Conservation (phyloP, 352 stramenopile species). For the Pythium chondricola region DNA sequence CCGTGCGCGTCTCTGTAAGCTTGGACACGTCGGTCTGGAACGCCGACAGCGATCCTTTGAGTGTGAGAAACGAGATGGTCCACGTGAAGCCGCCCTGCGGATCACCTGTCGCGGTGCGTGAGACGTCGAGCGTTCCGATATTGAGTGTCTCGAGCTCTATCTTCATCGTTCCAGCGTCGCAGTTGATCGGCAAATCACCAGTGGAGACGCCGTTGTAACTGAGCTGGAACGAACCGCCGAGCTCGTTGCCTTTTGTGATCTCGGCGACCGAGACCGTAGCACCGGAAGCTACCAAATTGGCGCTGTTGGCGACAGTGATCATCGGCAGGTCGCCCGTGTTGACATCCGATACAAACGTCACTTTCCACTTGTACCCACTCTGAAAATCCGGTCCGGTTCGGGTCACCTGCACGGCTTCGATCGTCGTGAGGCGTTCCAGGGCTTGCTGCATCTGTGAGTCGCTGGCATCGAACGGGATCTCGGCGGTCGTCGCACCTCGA, state of each 20-base stretch:
- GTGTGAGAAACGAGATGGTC: conserved; percentile 90
- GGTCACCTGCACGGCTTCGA: conserved; percentile 59
- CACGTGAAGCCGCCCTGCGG: conserved; percentile 89
- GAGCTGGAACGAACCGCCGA: conserved; percentile 63
- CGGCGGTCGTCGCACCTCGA: conserved; percentile 77
- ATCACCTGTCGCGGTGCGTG: conserved; percentile 53
- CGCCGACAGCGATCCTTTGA: conserved; percentile 35
- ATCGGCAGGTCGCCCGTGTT: conserved; percentile 61
- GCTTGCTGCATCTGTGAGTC: conserved; percentile 54
- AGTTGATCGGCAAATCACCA: conserved; percentile 67
- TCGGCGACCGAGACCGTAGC: conserved; percentile 32
- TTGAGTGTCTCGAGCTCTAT: conserved; percentile 41
- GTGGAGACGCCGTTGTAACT: conserved; percentile 48
- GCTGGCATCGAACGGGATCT: conserved; percentile 79
- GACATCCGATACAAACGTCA: conserved; percentile 69
- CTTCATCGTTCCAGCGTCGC: conserved; percentile 67
- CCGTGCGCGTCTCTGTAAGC: conserved; percentile 48
- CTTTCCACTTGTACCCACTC: conserved; percentile 59
- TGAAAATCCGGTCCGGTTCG: conserved; percentile 48
- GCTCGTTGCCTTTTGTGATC: conserved; percentile 47
- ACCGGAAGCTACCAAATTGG: conserved; percentile 28
- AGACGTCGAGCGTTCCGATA: conserved; percentile 55
- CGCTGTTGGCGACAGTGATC: conserved; percentile 38
- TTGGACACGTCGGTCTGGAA: conserved; percentile 27
- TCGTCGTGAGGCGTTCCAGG: conserved; percentile 45